These are phyloP conservation scores for Dipteronia dyeriana DNA, from an alignment of 345 rosid species.

Conservation along the genomic window DNA sequence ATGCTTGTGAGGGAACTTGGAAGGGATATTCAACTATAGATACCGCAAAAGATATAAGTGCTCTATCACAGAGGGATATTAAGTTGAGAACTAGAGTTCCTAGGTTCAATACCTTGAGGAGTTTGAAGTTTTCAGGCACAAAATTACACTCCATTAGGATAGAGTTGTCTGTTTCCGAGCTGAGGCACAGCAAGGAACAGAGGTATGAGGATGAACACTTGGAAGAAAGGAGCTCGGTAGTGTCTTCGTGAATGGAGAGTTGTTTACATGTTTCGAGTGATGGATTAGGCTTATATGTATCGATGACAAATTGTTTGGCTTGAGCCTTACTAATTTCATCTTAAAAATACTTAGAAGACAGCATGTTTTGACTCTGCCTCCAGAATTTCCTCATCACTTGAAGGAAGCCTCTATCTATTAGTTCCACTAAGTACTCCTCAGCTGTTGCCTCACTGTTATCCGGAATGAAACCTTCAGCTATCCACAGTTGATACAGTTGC, in stretches of 20 bases:
- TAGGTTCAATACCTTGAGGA: not conserved
- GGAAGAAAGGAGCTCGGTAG: not conserved
- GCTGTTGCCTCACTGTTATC: slow-evolving; percentile 11
- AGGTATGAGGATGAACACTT: not conserved
- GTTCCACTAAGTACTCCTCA: not conserved
- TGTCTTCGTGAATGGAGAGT: not conserved
- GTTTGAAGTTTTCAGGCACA: not conserved
- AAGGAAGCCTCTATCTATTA: not conserved
- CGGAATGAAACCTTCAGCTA: slow-evolving; percentile 7
- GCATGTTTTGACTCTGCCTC: not conserved
- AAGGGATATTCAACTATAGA: slow-evolving; percentile 3
- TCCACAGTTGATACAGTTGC: slow-evolving; percentile 13
- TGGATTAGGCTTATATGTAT: too few relatives aligned
- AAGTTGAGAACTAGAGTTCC: not conserved
- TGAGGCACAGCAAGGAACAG: not conserved
- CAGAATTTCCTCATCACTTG: not conserved
- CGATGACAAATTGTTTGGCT: not conserved
- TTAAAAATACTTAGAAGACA: not conserved
- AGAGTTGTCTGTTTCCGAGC: too few relatives aligned
- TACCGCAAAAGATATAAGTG: not conserved
- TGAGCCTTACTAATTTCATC: not conserved
- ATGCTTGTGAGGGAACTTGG: not conserved
- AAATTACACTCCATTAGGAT: not conserved
- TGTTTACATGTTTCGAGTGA: not conserved
- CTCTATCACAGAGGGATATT: not conserved